Base-by-base conservation (phyloP, 164 flowering plant genomes). In the Tinospora cordifolia region DNA sequence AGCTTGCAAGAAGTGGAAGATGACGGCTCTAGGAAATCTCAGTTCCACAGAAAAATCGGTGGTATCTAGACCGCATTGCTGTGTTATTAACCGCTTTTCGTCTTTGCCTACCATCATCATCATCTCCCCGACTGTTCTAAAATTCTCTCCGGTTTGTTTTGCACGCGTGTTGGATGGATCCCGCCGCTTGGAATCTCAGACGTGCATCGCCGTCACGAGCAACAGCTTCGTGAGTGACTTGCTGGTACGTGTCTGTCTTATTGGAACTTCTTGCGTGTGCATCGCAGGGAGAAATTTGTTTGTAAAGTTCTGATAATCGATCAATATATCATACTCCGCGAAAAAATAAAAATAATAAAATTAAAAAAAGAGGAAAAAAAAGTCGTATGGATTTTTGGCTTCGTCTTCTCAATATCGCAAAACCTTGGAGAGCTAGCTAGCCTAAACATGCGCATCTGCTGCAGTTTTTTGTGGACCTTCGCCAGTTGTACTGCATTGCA, bases 41-140 rank as follows among this genome's bases (percentile, higher is more conserved):
- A 80, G 9, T 34, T 54, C 13, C 80, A 79, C 75, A 68, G 87
- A 25, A 85, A 85, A 80, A 6, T 77, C 68, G 87, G 77, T 69
- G 83, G 82, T 75, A 82, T 80, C 74, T 82, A 77, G 70, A 62
- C 71, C 69, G 59, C 69, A 44, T 68, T 67, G 17, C 65, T 26
- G 6, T 65, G 9, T 40, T 24, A 9, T 40, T 24, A 17, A 17
- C n/a, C 5, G 44, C 39, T 30, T 30, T 30, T 21, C 54, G 2
- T 44, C 49, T 30, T 8, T 15, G 30, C 58, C 46, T 15, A 11
- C 13, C 65, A 34, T 30, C 17, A 30, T 6, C 24, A 17, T 9
- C 65, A 22, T 15, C 10, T 2, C 9, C 9, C 24, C 24, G 24
- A 19, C 60, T 54, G 60, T 19, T 19, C 8, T 54, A 21, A 21